These are phyloP conservation scores for Phytophthora lateralis DNA, from an alignment of 352 stramenopile species.

Conservation along the genomic window DNA sequence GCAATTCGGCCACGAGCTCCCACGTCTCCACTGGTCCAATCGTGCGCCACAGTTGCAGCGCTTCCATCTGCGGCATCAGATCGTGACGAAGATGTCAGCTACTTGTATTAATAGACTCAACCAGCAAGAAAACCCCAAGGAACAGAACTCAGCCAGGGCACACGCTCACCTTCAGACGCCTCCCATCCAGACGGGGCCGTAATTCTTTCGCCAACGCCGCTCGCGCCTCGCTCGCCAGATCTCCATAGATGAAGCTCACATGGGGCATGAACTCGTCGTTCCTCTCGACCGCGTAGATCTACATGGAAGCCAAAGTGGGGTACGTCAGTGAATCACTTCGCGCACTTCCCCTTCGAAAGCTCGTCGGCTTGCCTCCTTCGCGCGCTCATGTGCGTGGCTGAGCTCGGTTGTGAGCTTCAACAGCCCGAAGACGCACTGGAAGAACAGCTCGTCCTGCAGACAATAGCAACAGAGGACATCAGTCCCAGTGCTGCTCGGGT, in stretches of 20 bases:
- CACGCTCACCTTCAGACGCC: constrained; percentile 38
- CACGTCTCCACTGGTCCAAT: constrained; percentile 45
- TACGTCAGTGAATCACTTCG: neutral
- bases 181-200: constrained; percentile 38
- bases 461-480: constrained; percentile 3
- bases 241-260: constrained; percentile 68
- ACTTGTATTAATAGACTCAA: neutral
- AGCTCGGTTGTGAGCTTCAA: constrained; percentile 49
- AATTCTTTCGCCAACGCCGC: constrained; percentile 47
- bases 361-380: constrained; percentile 43
- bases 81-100: constrained; percentile 7
- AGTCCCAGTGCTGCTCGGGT: neutral
- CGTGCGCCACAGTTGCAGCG: constrained; percentile 65
- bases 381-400: constrained; percentile 29
- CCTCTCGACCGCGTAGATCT: constrained; percentile 45
- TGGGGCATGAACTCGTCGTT: constrained; percentile 66
- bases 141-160: neutral
- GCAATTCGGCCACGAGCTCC: constrained; percentile 43
- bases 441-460: constrained; percentile 56
- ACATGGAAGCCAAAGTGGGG: neutral
- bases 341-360: neutral
- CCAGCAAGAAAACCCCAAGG: neutral
- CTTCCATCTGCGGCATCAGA: constrained; percentile 32
- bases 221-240: constrained; percentile 37
- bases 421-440: constrained; percentile 71